phyloP scores from a whole-genome alignment of 192 early-diverging fungal genomes.

The Dissophora ornata region DNA sequence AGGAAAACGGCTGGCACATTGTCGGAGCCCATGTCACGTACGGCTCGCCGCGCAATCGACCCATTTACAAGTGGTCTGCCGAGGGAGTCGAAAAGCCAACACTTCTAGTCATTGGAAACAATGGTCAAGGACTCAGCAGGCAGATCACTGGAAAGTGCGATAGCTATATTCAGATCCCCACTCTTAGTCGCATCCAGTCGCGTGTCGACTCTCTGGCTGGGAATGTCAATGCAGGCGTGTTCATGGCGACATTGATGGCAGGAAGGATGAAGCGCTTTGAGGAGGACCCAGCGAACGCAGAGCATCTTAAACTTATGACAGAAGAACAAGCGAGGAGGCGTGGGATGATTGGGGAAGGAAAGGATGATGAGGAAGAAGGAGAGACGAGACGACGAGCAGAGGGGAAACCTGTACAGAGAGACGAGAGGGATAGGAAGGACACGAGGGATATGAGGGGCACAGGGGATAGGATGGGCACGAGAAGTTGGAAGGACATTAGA shows the following conservation, averaged over 20 bases:
- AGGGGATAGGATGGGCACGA: no score
- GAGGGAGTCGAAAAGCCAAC: slow-evolving; percentile 24
- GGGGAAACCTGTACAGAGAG: no score
- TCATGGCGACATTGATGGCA: slow-evolving; percentile 5
- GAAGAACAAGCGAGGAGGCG: no score
- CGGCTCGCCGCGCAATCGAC: background rate
- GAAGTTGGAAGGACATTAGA: no score
- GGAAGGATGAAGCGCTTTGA: background rate
- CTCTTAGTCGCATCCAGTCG: slow-evolving; percentile 3
- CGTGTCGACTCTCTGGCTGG: slow-evolving; percentile 37
- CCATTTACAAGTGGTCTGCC: slow-evolving; percentile 6
- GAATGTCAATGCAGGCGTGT: slow-evolving; percentile 28
- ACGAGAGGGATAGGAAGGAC: no score
- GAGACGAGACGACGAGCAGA: no score
- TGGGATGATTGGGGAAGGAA: no score
- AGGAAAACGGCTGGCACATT: slow-evolving; percentile 56
- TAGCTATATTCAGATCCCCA: slow-evolving; percentile 64
- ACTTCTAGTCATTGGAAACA: slow-evolving; percentile 71
- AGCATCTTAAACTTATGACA: no score
- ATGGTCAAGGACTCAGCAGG: slow-evolving; percentile 63
- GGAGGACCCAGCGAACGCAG: background rate
- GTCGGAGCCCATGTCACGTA: slow-evolving; percentile 42
- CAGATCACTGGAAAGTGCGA: slow-evolving; percentile 62
- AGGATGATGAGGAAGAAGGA: no score
- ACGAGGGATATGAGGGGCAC: no score